A percentile compares a stretch with the other conserved stretches of the same genome.
Evolutionary conservation across 2,329 filamentous ascomycete genomes (phyloP).

Genomic region (Hawksworthiomyces lignivorus): DNA sequence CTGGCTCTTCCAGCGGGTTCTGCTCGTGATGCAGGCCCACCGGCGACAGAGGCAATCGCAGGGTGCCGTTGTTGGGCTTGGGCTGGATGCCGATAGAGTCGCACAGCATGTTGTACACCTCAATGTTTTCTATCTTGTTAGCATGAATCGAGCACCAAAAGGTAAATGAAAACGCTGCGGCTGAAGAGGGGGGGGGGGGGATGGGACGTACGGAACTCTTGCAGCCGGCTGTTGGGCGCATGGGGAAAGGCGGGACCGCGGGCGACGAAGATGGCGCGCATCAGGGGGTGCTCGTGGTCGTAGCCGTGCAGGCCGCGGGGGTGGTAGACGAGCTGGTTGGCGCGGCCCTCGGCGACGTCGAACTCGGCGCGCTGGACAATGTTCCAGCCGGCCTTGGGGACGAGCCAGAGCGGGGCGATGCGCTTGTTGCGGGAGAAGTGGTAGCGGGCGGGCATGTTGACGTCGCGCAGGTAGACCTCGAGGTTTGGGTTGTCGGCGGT

Average conservation of each 20-base stretch:
- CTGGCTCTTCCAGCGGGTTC: conserved; percentile 39
- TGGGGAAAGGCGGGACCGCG: conserved; percentile 89
- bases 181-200: neutral
- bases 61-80: conserved; percentile 77
- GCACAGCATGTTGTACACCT: conserved; percentile 92
- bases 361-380: conserved; percentile 78
- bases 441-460: conserved; percentile 85
- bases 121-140: conserved; percentile 64
- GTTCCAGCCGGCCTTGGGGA: conserved; percentile 88
- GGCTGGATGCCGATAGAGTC: conserved; percentile 72
- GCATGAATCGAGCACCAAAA: neutral
- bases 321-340: conserved; percentile 60
- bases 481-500: conserved; percentile 59
- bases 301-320: conserved; percentile 89
- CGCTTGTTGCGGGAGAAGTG: conserved; percentile 83
- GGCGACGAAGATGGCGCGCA: conserved; percentile 93
- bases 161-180: neutral
- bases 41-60: conserved; percentile 61
- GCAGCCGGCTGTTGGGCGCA: conserved; percentile 67
- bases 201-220: conserved; percentile 68
- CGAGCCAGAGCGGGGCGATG: conserved; percentile 91
- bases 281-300: conserved; percentile 87
- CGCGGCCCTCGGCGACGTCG: conserved; percentile 59
- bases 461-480: conserved; percentile 79
- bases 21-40: conserved; percentile 53